phyloP scores from a whole-genome alignment of 345 rosid species.

The Eucalyptus dawsonii region DNA sequence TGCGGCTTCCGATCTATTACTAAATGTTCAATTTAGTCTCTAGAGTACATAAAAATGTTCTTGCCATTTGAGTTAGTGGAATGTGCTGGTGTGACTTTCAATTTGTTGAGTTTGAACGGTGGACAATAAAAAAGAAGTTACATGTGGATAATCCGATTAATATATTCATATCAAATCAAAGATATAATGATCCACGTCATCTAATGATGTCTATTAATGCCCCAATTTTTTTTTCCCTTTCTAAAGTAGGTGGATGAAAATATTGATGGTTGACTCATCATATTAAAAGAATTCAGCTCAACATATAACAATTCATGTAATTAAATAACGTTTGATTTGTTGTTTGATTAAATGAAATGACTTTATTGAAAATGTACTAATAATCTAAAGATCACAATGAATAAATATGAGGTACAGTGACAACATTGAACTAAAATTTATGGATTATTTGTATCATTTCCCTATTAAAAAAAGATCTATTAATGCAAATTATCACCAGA shows the following conservation, averaged over 20 bases:
- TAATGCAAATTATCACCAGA: not conserved
- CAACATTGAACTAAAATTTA: rapidly evolving
- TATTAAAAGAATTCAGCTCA: not conserved
- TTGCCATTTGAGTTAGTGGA: rapidly evolving
- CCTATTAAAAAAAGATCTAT: rapidly evolving
- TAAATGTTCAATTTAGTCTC: not conserved
- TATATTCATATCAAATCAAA: not conserved
- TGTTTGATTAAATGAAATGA: too few relatives aligned
- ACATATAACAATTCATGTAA: too few relatives aligned
- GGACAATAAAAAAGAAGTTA: not conserved
- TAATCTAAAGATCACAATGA: not conserved
- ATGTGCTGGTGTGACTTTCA: not conserved
- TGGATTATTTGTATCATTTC: rapidly evolving
- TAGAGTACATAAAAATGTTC: too few relatives aligned
- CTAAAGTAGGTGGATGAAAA: not conserved
- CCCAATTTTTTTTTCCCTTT: rapidly evolving
- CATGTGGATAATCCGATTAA: too few relatives aligned
- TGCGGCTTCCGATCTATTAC: rapidly evolving
- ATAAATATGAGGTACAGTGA: not conserved
- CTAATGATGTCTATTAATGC: too few relatives aligned
- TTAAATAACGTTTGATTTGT: too few relatives aligned
- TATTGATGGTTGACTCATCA: not conserved
- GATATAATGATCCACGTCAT: not conserved
- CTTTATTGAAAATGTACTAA: not conserved
- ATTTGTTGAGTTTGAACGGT: rapidly evolving